These are phyloP conservation scores for Ceratocystis diversiconidia DNA, from an alignment of 2,329 filamentous ascomycete species.

Conservation along the genomic window DNA sequence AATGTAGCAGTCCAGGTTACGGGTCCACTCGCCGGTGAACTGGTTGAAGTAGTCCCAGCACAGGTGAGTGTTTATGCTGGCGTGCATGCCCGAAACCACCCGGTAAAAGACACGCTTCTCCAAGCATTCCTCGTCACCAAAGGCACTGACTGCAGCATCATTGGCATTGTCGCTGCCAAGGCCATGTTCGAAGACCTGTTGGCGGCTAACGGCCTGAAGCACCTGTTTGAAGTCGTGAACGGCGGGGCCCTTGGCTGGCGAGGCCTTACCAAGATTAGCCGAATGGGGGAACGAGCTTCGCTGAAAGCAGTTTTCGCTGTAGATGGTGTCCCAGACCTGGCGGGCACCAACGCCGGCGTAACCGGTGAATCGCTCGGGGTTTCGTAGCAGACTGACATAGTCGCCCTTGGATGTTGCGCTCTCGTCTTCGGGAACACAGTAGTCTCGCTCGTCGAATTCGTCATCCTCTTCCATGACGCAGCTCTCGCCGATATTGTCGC, in stretches of 20 bases:
- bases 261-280: conserved; percentile 36
- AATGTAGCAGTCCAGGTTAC: conserved; percentile 81
- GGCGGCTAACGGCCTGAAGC: conserved; percentile 43
- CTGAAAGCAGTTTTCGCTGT: conserved; percentile 91
- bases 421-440: conserved; percentile 92
- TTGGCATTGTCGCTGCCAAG: conserved; percentile 32
- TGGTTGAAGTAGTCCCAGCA: conserved; percentile 96
- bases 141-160: conserved; percentile 50
- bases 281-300: conserved; percentile 48
- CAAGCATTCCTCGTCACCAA: conserved; percentile 79
- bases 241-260: conserved; percentile 34
- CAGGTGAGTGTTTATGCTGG: conserved; percentile 88
- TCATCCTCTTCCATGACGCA: conserved; percentile 97
- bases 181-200: conserved; percentile 47
- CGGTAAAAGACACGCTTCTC: conserved; percentile 99
- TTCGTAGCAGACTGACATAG: conserved; percentile 30
- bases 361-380: conserved; percentile 58
- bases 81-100: conserved; percentile 93
- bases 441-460: conserved; percentile 91
- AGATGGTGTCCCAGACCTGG: conserved; percentile 94
- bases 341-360: conserved; percentile 73
- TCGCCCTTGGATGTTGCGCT: conserved; percentile 75
- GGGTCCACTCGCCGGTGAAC: conserved; percentile 82
- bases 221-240: conserved; percentile 48
- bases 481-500: conserved; percentile 79